A percentile compares a stretch with the other conserved stretches of the same genome.
phyloP scores from a whole-genome alignment of 345 rosid species.

The Eutrema yunnanense region DNA sequence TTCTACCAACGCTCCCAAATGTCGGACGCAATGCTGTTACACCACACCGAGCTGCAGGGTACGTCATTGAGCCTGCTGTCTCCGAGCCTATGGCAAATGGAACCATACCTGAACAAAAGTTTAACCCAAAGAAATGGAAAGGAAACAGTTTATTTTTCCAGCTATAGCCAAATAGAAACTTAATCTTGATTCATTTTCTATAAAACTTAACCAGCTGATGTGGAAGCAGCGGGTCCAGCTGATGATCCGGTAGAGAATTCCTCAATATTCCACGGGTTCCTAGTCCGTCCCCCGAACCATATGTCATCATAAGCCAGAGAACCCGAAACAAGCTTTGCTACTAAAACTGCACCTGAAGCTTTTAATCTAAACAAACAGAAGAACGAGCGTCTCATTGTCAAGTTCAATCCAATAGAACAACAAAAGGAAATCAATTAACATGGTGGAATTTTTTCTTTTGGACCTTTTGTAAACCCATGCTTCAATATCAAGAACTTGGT shows the following conservation, averaged over 20 bases:
- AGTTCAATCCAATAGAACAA: not conserved
- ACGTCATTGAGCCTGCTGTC: conserved; percentile 83
- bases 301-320: conserved; percentile 87
- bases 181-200: not conserved
- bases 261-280: conserved; percentile 92
- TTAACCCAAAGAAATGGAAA: not conserved
- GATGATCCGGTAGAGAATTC: conserved; percentile 89
- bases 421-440: not conserved
- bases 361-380: conserved; percentile 22
- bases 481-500: conserved; percentile 65
- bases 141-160: not conserved
- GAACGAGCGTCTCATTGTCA: not conserved
- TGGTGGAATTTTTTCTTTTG: not conserved
- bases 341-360: conserved; percentile 70
- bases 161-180: not conserved
- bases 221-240: conserved; percentile 91
- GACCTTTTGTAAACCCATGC: conserved; percentile 93
- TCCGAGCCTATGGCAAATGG: conserved; percentile 96
- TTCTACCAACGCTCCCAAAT: conserved; percentile 71
- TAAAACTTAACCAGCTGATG: conserved; percentile 55
- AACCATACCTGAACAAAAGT: conserved; percentile 47
- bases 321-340: conserved; percentile 79
- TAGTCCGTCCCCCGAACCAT: conserved; percentile 85
- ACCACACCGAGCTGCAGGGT: conserved; percentile 78
- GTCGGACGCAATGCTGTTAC: conserved; percentile 85